Base-by-base conservation (phyloP, 345 rosid genomes). In the Durio zibethinus region DNA sequence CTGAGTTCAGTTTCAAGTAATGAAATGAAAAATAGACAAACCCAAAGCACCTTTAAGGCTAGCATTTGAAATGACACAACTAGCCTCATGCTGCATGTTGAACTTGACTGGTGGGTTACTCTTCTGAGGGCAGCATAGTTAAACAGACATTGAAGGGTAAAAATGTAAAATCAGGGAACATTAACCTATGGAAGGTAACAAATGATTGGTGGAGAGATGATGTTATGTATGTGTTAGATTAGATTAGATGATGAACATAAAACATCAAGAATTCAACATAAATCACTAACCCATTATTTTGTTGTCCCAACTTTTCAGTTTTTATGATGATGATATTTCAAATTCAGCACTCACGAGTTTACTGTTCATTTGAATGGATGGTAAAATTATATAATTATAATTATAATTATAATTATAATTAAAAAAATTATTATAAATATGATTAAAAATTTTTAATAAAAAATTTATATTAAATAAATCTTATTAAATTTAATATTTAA, bases 211-310 rank as follows among this genome's bases (percentile, higher is more conserved):
- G 25, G 61, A 72, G 61, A 71, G 61, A 10, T 18, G 75, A 21
- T 69, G 2, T 31, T 48, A 4, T 29, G 29, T 71, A 20, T 72
- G 45, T 11, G 45, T 20, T 72, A 8, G 5, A 20, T 38, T 71
- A 36, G 60, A 50, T 47, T 33, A 16, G 29, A 67, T 36, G 3
- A 7, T 33, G 42, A 33, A 31, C 43, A 18, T 9, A 0, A n/a
- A 65, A 65, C 15, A 80, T 82, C 87, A 75, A 60, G 5, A 64
- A 18, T 64, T 62, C 23, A 62, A 18, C 35, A 1, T n/a, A 38
- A 68, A 23, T 12, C 6, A 68, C 1, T 12, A 68, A 43, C 33
- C n/a, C 50, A 43, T 43, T 23, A 23, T 43, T 23, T 43, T 9
- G 27, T 15, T 27, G 25, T 69, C 36, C 15, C 40, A 69, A 69